Base-by-base conservation (phyloP, 2,329 filamentous ascomycete species). In the Alternaria arborescens region DNA sequence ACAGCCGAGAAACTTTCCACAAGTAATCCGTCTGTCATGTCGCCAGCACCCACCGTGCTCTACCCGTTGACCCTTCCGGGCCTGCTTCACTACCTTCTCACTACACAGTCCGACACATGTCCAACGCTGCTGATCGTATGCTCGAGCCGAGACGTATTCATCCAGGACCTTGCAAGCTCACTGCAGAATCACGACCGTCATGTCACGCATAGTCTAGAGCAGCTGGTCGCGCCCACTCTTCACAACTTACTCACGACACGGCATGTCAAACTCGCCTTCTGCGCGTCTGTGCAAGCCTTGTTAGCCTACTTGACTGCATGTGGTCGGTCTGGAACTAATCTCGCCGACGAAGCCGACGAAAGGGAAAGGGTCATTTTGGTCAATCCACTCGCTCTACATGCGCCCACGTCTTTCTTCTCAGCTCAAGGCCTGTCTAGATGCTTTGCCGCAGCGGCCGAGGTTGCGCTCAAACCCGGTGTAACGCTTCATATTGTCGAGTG, bases 71-170 rank as follows among this genome's bases (percentile, higher is more conserved):
- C 74, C n/a, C 65, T 84, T 26, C 76, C 80, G 14, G 79, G 80
- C 30, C 80, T 97, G 44, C 82, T 97, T 48, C 81, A 85, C 53
- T 85, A 88, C 73, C 78, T 94, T 53, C 78, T 94, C 54, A 77
- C 84, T 5, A 77, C 83, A 40, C 75, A 75, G 53, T 58, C 71
- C 46, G 52, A 24, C 41, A 84, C 88, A 60, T 77, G 86, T 55
- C 86, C 87, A 3, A 90, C 88, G 1, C 90, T 88, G 0, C 77
- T 97, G 46, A 77, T 97, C 60, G 80, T 97, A 63, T 93, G 92
- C 77, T 87, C 85, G 16, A 82, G 87, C 0, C 87, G 86, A 59
- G 79, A 85, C 0, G 82, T 84, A 2, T 97, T 97, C 70, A 76
- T 93, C 11, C 74, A 83, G 2, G 81, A 87, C 20, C 81, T 94